Evolutionary conservation across 805 yeast species (phyloP), one percentile per base, ranked within the genome.

Genomic region (Candida silvatica): DNA sequence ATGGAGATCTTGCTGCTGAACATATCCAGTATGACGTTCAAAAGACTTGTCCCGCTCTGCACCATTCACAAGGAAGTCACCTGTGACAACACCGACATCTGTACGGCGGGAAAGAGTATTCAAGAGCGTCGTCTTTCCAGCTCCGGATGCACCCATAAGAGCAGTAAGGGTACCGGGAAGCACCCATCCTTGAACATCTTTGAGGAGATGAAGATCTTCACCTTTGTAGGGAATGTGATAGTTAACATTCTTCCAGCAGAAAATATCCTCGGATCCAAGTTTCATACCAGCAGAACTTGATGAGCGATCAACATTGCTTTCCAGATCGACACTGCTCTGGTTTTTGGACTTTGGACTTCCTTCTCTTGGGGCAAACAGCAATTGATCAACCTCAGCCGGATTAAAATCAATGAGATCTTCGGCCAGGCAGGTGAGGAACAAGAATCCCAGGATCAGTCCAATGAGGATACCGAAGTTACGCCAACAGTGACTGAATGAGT

Each of bases 401-500:
- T 49, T 41, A 16, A 58, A 60, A 35, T 54, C 53, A 35, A 44
- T 49, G 14, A 36, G 8, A 37, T 64, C 69, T 25, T 51, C 56
- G 4, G 54, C 40, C 17, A 58, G 5, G 4, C 51, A 41, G 31
- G 52, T 47, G 23, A 57, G 40, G 3, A 32, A 19, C 22, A 69
- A 43, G 52, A 67, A 66, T 42, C 68, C 64, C 12, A 66, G 26
- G 27, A 61, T 52, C 45, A 63, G 69, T 4, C 52, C 69, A 45
- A 68, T 39, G 37, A 63, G 36, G 38, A 71, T 66, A 38, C 77
- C 95, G 38, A 80, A 66, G 54, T 85, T 81, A 62, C 94, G 75
- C 95, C 95, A 85, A 33, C 71, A 67, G 55, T 85, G 84, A 16
- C 56, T 42, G 47, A 67, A 74, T 16, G 51, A 50, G 61, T 78